Conservation (phyloP, 345 rosid genomes). For the Salix udensis region DNA sequence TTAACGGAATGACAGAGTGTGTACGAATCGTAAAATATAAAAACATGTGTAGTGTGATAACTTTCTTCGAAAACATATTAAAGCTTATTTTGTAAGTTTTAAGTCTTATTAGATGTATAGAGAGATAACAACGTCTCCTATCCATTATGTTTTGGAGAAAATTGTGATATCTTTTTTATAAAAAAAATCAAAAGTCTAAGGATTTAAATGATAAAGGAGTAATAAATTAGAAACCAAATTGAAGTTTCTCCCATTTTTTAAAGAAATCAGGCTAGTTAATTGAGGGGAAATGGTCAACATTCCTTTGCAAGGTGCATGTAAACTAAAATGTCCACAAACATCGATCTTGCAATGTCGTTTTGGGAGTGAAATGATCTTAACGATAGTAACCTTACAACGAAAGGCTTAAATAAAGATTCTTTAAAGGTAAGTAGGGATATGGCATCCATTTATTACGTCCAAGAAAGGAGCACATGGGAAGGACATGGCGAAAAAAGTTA, state of each 20-base stretch:
- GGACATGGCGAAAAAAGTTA: constrained; percentile 22
- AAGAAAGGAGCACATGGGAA: constrained; percentile 31
- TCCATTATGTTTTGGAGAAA: no score
- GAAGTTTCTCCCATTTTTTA: not conserved
- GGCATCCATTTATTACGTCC: constrained; percentile 21
- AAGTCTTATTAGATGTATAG: no score
- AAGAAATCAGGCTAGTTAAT: not conserved
- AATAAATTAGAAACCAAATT: no score
- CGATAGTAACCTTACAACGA: constrained; percentile 3
- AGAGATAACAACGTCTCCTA: no score
- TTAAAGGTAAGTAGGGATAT: constrained; percentile 24
- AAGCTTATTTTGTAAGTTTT: no score
- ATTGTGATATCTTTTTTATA: no score
- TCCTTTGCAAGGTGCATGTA: not conserved
- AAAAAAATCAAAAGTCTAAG: no score
- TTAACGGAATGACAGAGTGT: no score
- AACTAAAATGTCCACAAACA: not conserved
- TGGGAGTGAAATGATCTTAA: not conserved
- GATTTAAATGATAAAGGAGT: no score
- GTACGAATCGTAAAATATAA: no score
- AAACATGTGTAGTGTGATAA: no score
- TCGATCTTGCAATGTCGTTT: not conserved
- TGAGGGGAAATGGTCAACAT: not conserved
- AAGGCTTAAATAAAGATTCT: constrained; percentile 24
- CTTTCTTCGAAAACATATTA: no score